Conservation (phyloP, 2,329 filamentous ascomycete species). For the Sphaerulina musiva region DNA sequence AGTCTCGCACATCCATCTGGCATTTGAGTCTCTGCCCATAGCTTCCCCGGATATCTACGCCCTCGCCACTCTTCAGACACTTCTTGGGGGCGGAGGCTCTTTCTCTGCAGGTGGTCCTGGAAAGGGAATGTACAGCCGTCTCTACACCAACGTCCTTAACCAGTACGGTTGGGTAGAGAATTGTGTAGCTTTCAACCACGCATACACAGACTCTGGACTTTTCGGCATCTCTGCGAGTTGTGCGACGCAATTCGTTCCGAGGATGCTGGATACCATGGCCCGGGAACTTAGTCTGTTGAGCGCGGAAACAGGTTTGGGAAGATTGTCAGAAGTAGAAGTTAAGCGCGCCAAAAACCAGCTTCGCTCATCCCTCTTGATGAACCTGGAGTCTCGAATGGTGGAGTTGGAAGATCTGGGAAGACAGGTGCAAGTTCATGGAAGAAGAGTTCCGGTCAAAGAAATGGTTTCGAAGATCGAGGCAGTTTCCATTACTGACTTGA, state of each 20-base stretch:
- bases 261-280: constrained; percentile 94
- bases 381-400: constrained; percentile 93
- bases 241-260: constrained; percentile 65
- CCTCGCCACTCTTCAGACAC: constrained; percentile 86
- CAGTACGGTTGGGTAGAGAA: constrained; percentile 96
- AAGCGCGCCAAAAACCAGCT: constrained; percentile 95
- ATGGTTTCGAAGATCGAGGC: constrained; percentile 86
- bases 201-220: constrained; percentile 89
- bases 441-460: constrained; percentile 82
- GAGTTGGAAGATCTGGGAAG: constrained; percentile 92
- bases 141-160: constrained; percentile 97
- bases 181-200: constrained; percentile 94
- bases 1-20: constrained; percentile 88
- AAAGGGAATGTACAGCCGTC: constrained; percentile 97
- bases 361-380: constrained; percentile 85
- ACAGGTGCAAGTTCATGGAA: constrained; percentile 93
- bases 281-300: constrained; percentile 76
- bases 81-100: constrained; percentile 90
- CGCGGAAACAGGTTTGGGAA: constrained; percentile 64
- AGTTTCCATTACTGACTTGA: constrained; percentile 71
- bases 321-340: constrained; percentile 71
- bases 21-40: constrained; percentile 91
- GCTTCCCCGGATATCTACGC: constrained; percentile 90
- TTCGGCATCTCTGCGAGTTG: constrained; percentile 91
- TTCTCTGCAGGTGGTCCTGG: constrained; percentile 95